Evolutionary conservation across 352 stramenopile genomes (phyloP), one percentile per base, ranked within the genome.

Genomic region (Elongisporangium undulatum): DNA sequence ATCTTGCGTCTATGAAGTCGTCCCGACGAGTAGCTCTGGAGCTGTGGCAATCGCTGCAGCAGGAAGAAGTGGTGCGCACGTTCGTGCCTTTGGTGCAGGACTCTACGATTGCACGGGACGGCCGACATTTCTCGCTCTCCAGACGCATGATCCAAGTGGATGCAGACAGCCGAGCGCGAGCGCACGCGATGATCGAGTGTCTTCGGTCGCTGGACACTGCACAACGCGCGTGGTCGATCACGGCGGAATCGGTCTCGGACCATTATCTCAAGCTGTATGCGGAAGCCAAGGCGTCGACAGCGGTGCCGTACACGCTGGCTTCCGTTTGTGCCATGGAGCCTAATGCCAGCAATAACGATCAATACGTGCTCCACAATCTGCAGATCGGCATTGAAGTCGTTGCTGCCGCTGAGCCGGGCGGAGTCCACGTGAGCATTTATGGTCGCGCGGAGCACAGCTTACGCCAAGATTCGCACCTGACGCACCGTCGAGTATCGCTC

Each of bases 21-120:
- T 60, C 59, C 1, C 68, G 69, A 20, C 62, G 74, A 7, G 67
- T 88, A 8, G 79, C 79, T 1, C 56, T 56, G 5, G 69, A 74
- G 15, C 26, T 92, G 15, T 90, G 79, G 79, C 64, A 63, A 15
- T 78, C 72, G 5, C 24, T 89, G 2, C 69, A 85, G 56, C 58
- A 61, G 4, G 82, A 92, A 41, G 79, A 90, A 61, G 71, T 92
- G 7, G 61, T 88, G 10, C 79, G 78, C 15, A 86, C 76, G 0
- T 92, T 89, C 53, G 56, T 78, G 6, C 77, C 79, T 3, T 48
- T 84, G 3, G 63, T 90, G 16, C 72, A 81, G 34, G 79, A 89
- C 22, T 79, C 72, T 1, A 70, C 66, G 15, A 51, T 72, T 8
- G 68, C 72, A 0, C 65, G 76, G 21, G 66, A 81, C 49, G 56